Evolutionary conservation across 2,329 filamentous ascomycete genomes (phyloP).

Genomic region (Pseudomassariella vexata): DNA sequence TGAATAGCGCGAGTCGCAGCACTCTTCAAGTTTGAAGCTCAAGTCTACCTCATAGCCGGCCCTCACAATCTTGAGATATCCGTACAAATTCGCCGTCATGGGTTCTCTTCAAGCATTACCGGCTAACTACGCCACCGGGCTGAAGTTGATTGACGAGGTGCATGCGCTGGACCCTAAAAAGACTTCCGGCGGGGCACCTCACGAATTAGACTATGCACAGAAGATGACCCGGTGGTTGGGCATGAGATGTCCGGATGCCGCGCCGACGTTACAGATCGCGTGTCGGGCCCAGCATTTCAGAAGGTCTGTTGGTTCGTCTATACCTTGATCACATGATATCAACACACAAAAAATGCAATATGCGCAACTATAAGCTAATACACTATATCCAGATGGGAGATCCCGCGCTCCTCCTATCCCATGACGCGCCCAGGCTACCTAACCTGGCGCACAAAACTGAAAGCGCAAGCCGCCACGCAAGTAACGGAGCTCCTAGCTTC

Average conservation of each 20-base stretch:
- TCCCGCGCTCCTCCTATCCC: conserved; percentile 67
- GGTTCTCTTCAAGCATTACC: conserved; percentile 18
- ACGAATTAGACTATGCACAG: conserved; percentile 76
- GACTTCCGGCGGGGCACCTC: conserved; percentile 32
- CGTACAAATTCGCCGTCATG: neutral
- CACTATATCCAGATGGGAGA: conserved; percentile 73
- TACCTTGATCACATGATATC: neutral
- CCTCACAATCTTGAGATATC: neutral
- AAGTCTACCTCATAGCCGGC: neutral
- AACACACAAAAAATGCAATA: conserved; percentile 3
- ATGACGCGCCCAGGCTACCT: conserved; percentile 73
- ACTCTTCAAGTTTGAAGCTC: neutral
- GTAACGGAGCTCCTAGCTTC: conserved; percentile 49
- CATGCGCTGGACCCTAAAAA: conserved; percentile 62
- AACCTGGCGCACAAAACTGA: conserved; percentile 70
- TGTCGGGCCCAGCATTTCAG: conserved; percentile 81
- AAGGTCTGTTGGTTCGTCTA: conserved; percentile 34
- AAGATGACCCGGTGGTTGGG: conserved; percentile 73
- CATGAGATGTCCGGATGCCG: conserved; percentile 53
- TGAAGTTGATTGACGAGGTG: conserved; percentile 67
- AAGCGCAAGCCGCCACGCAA: conserved; percentile 53
- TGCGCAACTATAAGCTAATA: no score
- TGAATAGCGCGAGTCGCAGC: no score
- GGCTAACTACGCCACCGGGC: conserved; percentile 41
- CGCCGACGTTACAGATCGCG: conserved; percentile 64